A percentile compares a stretch with the other conserved stretches of the same genome.
Conservation (phyloP, 106 monocot genomes). For the Platanthera zijinensis region DNA sequence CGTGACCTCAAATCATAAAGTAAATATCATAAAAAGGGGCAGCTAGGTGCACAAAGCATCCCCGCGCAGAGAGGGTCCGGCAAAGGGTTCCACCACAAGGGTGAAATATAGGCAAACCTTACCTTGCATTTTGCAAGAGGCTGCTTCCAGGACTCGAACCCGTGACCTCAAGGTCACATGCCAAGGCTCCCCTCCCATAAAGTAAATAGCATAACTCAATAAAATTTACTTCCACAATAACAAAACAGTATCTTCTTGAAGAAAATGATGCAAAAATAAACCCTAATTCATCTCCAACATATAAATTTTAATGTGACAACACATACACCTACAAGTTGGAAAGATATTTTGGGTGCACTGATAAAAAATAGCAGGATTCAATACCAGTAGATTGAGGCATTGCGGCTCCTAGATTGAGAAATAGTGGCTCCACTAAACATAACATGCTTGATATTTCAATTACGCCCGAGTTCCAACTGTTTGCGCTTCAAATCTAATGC, state of each 20-base stretch:
- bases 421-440: neutral
- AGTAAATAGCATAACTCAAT: too few species aligned
- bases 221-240: neutral
- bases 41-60: too few species aligned
- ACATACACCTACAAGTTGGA: neutral
- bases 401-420: neutral
- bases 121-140: too few species aligned
- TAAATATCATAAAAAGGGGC: too few species aligned
- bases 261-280: neutral
- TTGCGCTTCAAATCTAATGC: constrained; percentile 53
- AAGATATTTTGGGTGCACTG: neutral
- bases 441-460: constrained; percentile 1
- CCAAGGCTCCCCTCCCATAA: too few species aligned
- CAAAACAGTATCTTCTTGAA: neutral
- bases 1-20: too few species aligned
- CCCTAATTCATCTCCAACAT: neutral
- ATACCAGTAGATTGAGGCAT: constrained; percentile 4
- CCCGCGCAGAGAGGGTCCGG: too few species aligned
- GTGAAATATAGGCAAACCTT: too few species aligned
- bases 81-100: too few species aligned
- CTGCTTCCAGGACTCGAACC: too few species aligned
- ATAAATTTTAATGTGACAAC: neutral
- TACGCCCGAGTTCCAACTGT: constrained; percentile 44
- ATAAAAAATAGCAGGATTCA: neutral
- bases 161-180: too few species aligned